Conservation (phyloP, 768 basidiomycete genomes). For the Phanerochaete sordida region DNA sequence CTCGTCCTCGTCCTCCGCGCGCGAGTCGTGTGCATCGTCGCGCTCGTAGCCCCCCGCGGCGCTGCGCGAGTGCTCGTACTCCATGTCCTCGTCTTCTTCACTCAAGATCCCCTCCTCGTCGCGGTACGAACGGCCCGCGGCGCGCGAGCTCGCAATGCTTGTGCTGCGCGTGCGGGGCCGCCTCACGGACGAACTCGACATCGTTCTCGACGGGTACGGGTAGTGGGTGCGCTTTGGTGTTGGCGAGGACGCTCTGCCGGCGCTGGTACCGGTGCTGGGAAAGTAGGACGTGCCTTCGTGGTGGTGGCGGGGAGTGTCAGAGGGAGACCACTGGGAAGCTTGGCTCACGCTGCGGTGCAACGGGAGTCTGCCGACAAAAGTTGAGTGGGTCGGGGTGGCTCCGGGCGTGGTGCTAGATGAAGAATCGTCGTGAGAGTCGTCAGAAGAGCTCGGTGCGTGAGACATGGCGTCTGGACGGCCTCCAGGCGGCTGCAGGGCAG, state of each 20-base stretch:
- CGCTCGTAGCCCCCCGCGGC: slow-evolving; percentile 17
- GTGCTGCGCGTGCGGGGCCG: slow-evolving; percentile 50
- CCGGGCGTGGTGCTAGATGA: slow-evolving; percentile 10
- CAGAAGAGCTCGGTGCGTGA: slow-evolving; percentile 5
- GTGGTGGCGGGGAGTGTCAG: slow-evolving; percentile 61
- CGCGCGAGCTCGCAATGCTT: slow-evolving; percentile 58
- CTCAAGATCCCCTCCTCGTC: slow-evolving; percentile 45
- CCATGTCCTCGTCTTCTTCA: slow-evolving; percentile 51
- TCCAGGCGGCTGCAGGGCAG: neutral
- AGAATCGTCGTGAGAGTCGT: slow-evolving; percentile 11
- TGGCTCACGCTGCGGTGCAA: slow-evolving; percentile 36
- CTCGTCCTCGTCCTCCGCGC: slow-evolving; percentile 36
- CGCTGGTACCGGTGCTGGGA: slow-evolving; percentile 34
- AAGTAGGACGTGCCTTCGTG: slow-evolving; percentile 70
- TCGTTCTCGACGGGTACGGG: slow-evolving; percentile 43
- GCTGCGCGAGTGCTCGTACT: slow-evolving; percentile 20
- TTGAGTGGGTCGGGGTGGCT: slow-evolving; percentile 6
- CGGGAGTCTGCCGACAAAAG: slow-evolving; percentile 13
- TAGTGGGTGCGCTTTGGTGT: slow-evolving; percentile 38
- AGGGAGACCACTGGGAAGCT: slow-evolving; percentile 55
- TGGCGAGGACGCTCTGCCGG: slow-evolving; percentile 42
- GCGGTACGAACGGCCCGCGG: slow-evolving; percentile 39
- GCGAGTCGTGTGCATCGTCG: slow-evolving; percentile 34
- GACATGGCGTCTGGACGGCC: slow-evolving; percentile 12
- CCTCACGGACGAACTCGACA: slow-evolving; percentile 49